Evolutionary conservation across 129 eudicot genomes (phyloP).

Genomic region (Saposhnikovia divaricata): DNA sequence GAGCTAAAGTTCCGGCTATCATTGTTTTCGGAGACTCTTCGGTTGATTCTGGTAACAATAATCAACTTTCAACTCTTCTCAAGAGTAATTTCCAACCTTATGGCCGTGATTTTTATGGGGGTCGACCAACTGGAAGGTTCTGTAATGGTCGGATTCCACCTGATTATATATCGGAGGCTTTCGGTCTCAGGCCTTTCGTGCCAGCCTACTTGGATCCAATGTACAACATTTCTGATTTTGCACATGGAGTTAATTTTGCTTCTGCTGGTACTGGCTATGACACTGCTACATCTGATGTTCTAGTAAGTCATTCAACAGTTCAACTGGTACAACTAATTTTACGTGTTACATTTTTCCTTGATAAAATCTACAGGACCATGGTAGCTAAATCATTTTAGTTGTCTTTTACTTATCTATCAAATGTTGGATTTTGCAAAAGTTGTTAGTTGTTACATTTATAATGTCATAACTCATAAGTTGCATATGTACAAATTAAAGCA

Average conservation of each 20-base stretch:
- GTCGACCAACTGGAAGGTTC: constrained; percentile 71
- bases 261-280: constrained; percentile 91
- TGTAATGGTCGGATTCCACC: constrained; percentile 70
- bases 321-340: background rate
- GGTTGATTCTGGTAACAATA: constrained; percentile 79
- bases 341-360: background rate
- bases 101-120: constrained; percentile 67
- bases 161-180: constrained; percentile 63
- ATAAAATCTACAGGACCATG: background rate
- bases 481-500: background rate
- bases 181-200: constrained; percentile 49
- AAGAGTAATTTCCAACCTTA: constrained; percentile 75
- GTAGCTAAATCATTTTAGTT: background rate
- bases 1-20: constrained; percentile 53
- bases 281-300: constrained; percentile 62
- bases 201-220: constrained; percentile 75
- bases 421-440: background rate
- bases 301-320: constrained; percentile 35
- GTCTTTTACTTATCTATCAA: background rate
- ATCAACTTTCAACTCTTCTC: constrained; percentile 49
- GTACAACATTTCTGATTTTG: constrained; percentile 57
- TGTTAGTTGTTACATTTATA: background rate
- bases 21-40: constrained; percentile 85
- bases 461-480: background rate
- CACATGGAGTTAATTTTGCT: constrained; percentile 67